Conservation (phyloP, 129 eudicot genomes). For the Ambrosia trifida region DNA sequence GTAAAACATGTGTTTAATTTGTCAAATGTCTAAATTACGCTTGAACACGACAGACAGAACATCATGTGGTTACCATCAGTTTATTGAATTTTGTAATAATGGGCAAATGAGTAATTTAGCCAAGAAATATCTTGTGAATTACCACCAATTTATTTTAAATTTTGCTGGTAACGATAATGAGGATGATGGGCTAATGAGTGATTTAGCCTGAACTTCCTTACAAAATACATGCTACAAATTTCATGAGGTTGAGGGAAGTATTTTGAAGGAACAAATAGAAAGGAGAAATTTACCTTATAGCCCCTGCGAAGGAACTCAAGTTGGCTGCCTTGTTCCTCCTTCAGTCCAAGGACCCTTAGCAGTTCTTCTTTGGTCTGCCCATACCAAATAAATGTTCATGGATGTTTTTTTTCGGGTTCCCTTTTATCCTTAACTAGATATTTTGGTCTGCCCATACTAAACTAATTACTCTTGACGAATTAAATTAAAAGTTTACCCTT, state of each 20-base stretch:
- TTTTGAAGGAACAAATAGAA: not conserved
- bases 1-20: not conserved
- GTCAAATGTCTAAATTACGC: not conserved
- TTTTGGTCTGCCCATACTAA: not conserved
- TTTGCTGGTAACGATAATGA: not conserved
- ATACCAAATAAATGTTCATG: slow-evolving; percentile 20
- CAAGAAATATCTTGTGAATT: not conserved
- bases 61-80: no score
- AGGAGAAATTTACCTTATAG: slow-evolving; percentile 59
- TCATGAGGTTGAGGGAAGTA: not conserved
- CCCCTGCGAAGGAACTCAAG: slow-evolving; percentile 97
- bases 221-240: not conserved
- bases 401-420: slow-evolving; percentile 9
- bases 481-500: not conserved
- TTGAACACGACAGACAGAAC: not conserved
- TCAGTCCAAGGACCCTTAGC: slow-evolving; percentile 87
- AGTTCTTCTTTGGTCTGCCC: slow-evolving; percentile 93
- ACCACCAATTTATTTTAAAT: not conserved
- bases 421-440: not conserved
- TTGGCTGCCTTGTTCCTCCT: slow-evolving; percentile 95
- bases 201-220: not conserved
- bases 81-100: no score
- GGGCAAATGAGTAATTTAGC: no score
- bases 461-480: not conserved
- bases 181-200: slow-evolving; percentile 9